Evolutionary conservation across 2,329 filamentous ascomycete genomes (phyloP).

Genomic region (Fusarium subglutinans): DNA sequence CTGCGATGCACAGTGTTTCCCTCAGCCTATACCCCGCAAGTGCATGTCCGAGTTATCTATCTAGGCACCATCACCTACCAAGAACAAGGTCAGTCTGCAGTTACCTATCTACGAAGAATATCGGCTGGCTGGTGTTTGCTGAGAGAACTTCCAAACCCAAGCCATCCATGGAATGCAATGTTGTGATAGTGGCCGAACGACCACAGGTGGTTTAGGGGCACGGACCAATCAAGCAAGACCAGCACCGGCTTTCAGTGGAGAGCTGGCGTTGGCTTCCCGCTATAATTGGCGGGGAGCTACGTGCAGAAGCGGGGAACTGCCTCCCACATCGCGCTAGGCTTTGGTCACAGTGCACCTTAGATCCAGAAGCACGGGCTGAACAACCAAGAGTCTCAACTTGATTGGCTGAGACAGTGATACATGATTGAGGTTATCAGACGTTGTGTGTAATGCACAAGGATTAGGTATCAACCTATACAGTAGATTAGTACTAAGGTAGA

Average conservation of each 20-base stretch:
- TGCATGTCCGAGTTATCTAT: neutral
- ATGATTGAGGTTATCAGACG: neutral
- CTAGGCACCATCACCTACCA: neutral
- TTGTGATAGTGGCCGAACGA: slow-evolving; percentile 35
- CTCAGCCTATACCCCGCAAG: neutral
- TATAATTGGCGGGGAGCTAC: slow-evolving; percentile 29
- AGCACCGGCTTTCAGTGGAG: slow-evolving; percentile 30
- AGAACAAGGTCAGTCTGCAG: neutral
- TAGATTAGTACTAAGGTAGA: neutral
- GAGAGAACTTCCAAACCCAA: slow-evolving; percentile 16
- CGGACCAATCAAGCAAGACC: slow-evolving; percentile 24
- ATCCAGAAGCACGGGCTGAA: neutral
- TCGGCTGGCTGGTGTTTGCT: slow-evolving; percentile 6
- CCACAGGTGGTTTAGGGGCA: slow-evolving; percentile 31
- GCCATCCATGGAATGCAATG: slow-evolving; percentile 13
- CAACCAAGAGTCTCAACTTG: neutral
- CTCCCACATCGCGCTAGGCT: slow-evolving; percentile 27
- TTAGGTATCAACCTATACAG: neutral
- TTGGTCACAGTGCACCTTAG: slow-evolving; percentile 17
- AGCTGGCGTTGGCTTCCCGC: slow-evolving; percentile 10
- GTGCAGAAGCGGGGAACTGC: slow-evolving; percentile 31
- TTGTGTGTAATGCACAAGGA: neutral
- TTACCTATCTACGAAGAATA: slow-evolving; percentile 17
- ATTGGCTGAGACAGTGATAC: neutral
- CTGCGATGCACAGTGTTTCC: slow-evolving; percentile 8